Evolutionary conservation across 2,329 filamentous ascomycete species (phyloP).

Genomic region (Botrytis medusae): DNA sequence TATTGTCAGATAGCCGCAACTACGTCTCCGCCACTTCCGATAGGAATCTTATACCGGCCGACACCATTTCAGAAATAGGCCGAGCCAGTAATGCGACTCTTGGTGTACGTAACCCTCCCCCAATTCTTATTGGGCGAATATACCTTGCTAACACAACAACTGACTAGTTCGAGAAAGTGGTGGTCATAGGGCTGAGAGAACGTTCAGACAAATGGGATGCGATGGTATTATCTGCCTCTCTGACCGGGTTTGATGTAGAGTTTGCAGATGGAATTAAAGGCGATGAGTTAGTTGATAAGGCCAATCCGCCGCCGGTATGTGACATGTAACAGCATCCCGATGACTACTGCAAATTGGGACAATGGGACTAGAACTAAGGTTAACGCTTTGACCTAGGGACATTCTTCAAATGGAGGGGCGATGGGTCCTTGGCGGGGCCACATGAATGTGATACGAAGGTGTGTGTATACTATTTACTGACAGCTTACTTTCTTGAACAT

Average conservation of each 20-base stretch:
- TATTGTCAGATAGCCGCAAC: background rate
- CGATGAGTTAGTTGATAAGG: slow-evolving; percentile 44
- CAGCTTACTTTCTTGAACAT: background rate
- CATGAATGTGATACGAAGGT: slow-evolving; percentile 42
- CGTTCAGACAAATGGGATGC: slow-evolving; percentile 51
- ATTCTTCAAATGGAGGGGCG: slow-evolving; percentile 28
- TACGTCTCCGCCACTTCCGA: background rate
- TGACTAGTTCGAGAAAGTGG: slow-evolving; percentile 45
- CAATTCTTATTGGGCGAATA: background rate
- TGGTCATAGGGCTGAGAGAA: slow-evolving; percentile 48
- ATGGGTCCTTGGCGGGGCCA: slow-evolving; percentile 46
- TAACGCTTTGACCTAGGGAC: slow-evolving; percentile 11
- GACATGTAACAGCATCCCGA: background rate
- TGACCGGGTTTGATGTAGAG: slow-evolving; percentile 46
- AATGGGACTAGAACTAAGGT: background rate
- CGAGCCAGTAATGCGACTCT: slow-evolving; percentile 4
- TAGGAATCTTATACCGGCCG: background rate
- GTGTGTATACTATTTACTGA: slow-evolving; percentile 6
- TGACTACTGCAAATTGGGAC: background rate
- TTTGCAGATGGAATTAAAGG: slow-evolving; percentile 47
- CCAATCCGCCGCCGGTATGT: slow-evolving; percentile 40
- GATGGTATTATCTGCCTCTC: slow-evolving; percentile 44
- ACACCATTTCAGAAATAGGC: slow-evolving; percentile 11
- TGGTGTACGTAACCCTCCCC: background rate
- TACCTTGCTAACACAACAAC: background rate